These are phyloP conservation scores for Calonectria pteridis DNA, from an alignment of 2,329 filamentous ascomycete genomes.

Conservation along the genomic window DNA sequence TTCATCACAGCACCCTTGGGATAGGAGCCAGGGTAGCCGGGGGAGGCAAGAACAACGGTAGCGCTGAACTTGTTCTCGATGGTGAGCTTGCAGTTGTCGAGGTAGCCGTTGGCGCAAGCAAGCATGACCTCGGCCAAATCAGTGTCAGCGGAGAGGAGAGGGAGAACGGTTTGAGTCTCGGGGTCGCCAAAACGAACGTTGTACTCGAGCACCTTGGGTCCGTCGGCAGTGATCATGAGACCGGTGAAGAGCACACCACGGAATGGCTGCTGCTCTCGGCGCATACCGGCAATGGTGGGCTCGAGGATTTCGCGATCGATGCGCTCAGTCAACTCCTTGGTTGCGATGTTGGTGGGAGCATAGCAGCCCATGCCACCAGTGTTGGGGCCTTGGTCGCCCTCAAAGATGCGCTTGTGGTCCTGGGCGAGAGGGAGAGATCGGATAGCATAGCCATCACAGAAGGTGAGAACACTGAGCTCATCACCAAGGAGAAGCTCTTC, in stretches of 20 bases:
- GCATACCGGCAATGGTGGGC: slow-evolving; percentile 91
- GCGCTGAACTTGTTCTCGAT: slow-evolving; percentile 80
- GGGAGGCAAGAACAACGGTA: slow-evolving; percentile 93
- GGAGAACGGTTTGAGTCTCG: slow-evolving; percentile 88
- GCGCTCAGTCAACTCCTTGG: slow-evolving; percentile 78
- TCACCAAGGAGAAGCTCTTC: slow-evolving; percentile 94
- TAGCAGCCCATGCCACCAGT: slow-evolving; percentile 99
- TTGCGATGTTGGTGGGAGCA: slow-evolving; percentile 86
- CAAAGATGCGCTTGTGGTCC: slow-evolving; percentile 95
- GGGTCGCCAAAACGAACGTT: slow-evolving; percentile 95
- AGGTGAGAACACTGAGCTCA: slow-evolving; percentile 90
- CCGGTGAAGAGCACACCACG: slow-evolving; percentile 86
- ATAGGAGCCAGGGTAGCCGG: slow-evolving; percentile 90
- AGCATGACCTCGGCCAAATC: slow-evolving; percentile 92
- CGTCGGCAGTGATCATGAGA: slow-evolving; percentile 88
- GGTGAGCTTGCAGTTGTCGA: slow-evolving; percentile 77
- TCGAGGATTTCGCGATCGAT: slow-evolving; percentile 88
- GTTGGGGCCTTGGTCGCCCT: slow-evolving; percentile 91
- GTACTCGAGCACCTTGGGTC: slow-evolving; percentile 89
- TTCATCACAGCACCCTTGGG: slow-evolving; percentile 78
- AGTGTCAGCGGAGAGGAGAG: slow-evolving; percentile 80
- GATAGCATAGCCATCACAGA: slow-evolving; percentile 90
- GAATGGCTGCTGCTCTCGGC: slow-evolving; percentile 80
- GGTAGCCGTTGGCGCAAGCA: slow-evolving; percentile 81
- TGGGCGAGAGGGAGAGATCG: slow-evolving; percentile 89